Evolutionary conservation across 345 rosid species (phyloP).

Genomic region (Eucalyptus victrix): DNA sequence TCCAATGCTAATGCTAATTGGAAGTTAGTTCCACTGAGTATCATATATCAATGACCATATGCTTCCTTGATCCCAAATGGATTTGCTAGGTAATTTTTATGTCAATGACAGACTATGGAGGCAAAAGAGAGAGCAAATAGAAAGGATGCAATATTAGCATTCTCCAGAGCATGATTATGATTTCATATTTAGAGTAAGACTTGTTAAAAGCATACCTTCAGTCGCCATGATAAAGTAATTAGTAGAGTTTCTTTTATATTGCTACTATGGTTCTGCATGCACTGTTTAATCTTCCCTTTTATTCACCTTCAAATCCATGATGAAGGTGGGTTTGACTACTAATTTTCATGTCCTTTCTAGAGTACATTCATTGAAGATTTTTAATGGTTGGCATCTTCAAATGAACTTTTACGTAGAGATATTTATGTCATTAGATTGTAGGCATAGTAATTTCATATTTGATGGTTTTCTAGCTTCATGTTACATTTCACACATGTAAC

Average conservation of each 20-base stretch:
- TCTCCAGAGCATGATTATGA: not conserved
- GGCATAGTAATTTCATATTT: not conserved
- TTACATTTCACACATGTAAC: not conserved
- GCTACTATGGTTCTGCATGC: not conserved
- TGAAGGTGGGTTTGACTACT: not conserved
- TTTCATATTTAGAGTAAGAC: not conserved
- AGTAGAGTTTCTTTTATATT: not conserved
- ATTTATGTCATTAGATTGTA: not conserved
- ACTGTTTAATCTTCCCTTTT: not conserved
- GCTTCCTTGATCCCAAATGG: not conserved
- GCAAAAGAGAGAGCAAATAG: not conserved
- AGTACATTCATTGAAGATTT: not conserved
- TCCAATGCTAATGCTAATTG: not conserved
- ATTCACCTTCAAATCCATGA: not conserved
- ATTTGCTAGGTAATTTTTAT: not conserved
- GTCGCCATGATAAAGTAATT: not conserved
- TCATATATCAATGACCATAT: not conserved
- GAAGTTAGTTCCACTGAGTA: not conserved
- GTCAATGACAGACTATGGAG: not conserved
- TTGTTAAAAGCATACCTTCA: not conserved
- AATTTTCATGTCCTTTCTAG: not conserved
- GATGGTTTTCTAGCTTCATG: not conserved
- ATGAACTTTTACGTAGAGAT: not conserved
- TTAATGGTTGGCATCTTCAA: not conserved
- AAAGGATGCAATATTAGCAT: not conserved